phyloP scores from a whole-genome alignment of 129 eudicot genomes.

The Apium graveolens region DNA sequence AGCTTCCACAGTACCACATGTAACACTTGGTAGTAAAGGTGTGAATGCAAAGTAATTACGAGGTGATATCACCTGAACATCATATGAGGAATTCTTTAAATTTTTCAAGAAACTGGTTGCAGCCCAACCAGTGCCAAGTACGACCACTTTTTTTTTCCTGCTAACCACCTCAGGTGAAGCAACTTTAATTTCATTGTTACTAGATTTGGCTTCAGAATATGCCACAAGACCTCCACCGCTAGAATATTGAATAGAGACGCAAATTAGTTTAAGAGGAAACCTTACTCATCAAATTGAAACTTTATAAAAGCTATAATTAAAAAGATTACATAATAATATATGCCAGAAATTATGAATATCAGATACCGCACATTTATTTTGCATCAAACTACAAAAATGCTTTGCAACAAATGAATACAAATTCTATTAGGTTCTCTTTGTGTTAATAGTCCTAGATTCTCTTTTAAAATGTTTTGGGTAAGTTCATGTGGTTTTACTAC shows the following conservation, averaged over 20 bases:
- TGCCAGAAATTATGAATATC: background rate
- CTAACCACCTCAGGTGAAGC: conserved; percentile 16
- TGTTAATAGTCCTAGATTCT: background rate
- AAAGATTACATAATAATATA: background rate
- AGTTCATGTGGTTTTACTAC: background rate
- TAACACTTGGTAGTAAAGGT: conserved; percentile 38
- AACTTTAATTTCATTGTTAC: conserved; percentile 3
- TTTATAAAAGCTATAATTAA: background rate
- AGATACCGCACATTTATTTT: background rate
- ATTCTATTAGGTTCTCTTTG: background rate
- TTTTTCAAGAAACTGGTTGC: conserved; percentile 33
- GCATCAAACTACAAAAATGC: background rate
- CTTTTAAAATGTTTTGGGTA: background rate
- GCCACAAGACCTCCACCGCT: conserved; percentile 36
- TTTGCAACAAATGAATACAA: background rate
- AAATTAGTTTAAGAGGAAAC: background rate
- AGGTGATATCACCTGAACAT: conserved; percentile 36
- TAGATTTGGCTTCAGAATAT: conserved; percentile 23
- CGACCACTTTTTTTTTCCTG: conserved; percentile 34
- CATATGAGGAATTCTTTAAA: conserved; percentile 24
- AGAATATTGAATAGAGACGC: background rate
- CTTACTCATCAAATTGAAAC: background rate
- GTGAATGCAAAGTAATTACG: conserved; percentile 41
- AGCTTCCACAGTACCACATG: conserved; percentile 40
- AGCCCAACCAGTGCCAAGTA: conserved; percentile 45